Evolutionary conservation across 306 rosid genomes (phyloP).

Genomic region (Casuarina cunninghamiana): DNA sequence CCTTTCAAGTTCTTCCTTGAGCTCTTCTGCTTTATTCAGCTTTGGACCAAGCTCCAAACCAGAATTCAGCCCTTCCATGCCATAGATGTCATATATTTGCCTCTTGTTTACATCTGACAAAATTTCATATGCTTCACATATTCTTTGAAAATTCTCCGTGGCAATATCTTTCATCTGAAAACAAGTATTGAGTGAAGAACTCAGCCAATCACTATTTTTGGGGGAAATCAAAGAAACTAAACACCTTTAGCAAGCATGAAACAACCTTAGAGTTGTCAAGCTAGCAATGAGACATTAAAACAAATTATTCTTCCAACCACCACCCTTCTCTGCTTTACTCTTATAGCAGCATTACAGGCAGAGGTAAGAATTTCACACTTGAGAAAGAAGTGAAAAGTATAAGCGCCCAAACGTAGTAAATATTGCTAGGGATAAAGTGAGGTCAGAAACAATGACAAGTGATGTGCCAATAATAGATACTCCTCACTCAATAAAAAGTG

Average conservation of each 20-base stretch:
- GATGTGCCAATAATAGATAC: not conserved
- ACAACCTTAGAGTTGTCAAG: not conserved
- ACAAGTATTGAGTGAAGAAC: not conserved
- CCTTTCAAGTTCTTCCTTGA: conserved; percentile 80
- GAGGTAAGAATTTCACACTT: not conserved
- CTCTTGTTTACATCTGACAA: conserved; percentile 76
- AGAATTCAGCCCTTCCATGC: conserved; percentile 85
- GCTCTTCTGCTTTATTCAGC: conserved; percentile 70
- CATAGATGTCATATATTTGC: conserved; percentile 88
- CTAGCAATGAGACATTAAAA: not conserved
- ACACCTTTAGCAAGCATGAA: conserved; percentile 9
- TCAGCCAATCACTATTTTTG: not conserved
- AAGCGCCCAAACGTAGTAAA: not conserved
- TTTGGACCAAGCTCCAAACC: conserved; percentile 89
- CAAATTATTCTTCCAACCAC: too few relatives aligned
- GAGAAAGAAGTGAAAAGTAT: not conserved
- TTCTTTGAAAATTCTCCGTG: conserved; percentile 86
- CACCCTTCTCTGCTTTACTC: not conserved
- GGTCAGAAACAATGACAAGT: not conserved
- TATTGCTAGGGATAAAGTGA: not conserved
- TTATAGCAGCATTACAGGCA: not conserved
- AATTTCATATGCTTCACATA: conserved; percentile 89
- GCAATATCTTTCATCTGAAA: conserved; percentile 86
- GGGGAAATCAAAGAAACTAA: conserved; percentile 6
- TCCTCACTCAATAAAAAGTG: not conserved